Percentiles rank a stretch among this genome's conserved stretches.
These are phyloP conservation scores for Talaromyces sp. DNA, from an alignment of 2,329 filamentous ascomycete genomes.

Conservation along the genomic window DNA sequence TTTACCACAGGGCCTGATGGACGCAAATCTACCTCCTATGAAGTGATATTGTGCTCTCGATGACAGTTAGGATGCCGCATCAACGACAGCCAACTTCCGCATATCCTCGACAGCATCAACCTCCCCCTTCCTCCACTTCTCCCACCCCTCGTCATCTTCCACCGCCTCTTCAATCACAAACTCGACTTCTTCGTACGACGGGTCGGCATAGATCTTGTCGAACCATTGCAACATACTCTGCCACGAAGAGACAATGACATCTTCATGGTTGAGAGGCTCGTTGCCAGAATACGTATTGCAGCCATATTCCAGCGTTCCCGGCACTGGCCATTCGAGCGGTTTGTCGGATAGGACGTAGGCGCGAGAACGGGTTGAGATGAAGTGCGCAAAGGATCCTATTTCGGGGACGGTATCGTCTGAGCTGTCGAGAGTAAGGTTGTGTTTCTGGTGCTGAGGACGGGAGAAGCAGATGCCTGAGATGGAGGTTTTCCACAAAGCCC, in stretches of 20 bases:
- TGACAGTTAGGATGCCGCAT: neutral
- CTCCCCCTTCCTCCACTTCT: slow-evolving; percentile 13
- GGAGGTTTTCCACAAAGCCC: slow-evolving; percentile 37
- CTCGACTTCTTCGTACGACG: slow-evolving; percentile 39
- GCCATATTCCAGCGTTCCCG: slow-evolving; percentile 55
- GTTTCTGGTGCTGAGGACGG: slow-evolving; percentile 35
- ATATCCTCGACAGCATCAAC: slow-evolving; percentile 1
- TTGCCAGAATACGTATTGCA: slow-evolving; percentile 70
- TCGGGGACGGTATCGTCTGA: neutral
- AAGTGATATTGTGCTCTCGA: neutral
- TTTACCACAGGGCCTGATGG: too few relatives aligned
- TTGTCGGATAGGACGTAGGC: slow-evolving; percentile 58
- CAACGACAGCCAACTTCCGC: neutral
- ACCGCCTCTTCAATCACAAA: slow-evolving; percentile 26
- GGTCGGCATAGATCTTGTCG: slow-evolving; percentile 52
- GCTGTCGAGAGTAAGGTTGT: slow-evolving; percentile 21
- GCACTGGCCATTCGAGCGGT: slow-evolving; percentile 53
- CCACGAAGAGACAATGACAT: slow-evolving; percentile 58
- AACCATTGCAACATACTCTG: slow-evolving; percentile 60
- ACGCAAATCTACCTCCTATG: too few relatives aligned
- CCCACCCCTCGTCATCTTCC: slow-evolving; percentile 21
- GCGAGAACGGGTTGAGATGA: slow-evolving; percentile 54
- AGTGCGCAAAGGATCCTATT: slow-evolving; percentile 27
- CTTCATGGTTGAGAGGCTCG: slow-evolving; percentile 57
- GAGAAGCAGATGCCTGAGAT: slow-evolving; percentile 41